Conservation (phyloP, 139 green algal genomes). For the Prasinococcaceae sp. region DNA sequence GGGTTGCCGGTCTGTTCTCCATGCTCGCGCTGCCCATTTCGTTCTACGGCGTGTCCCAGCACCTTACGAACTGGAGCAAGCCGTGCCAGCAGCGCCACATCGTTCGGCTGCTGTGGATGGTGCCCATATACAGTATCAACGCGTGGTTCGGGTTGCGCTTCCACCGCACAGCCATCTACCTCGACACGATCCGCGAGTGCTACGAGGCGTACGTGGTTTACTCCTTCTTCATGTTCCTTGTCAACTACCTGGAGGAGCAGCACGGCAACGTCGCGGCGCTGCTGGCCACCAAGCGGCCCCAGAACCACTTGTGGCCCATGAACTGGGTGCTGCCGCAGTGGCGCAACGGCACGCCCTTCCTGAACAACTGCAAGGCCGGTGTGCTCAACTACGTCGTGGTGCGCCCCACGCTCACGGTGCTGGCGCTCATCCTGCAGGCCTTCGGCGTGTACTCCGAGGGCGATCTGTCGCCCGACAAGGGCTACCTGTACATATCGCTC, state of each 20-base stretch:
- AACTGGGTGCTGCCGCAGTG: conserved; percentile 18
- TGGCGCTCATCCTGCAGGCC: conserved; percentile 36
- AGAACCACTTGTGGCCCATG: conserved; percentile 49
- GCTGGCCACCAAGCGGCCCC: conserved; percentile 31
- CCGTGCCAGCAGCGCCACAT: conserved; percentile 75
- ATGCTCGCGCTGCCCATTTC: conserved; percentile 69
- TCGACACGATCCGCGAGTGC: conserved; percentile 70
- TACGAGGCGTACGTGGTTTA: conserved; percentile 78
- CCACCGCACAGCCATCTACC: conserved; percentile 40
- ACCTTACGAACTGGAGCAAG: conserved; percentile 81
- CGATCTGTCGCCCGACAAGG: conserved; percentile 30
- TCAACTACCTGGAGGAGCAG: conserved; percentile 59
- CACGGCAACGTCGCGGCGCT: conserved; percentile 45
- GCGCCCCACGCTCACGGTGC: conserved; percentile 50
- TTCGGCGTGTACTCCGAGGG: conserved; percentile 53
- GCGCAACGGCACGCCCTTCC: conserved; percentile 30
- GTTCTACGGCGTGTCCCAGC: conserved; percentile 70
- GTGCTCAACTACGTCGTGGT: conserved; percentile 88
- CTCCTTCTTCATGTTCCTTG: conserved; percentile 85
- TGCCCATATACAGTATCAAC: conserved; percentile 80
- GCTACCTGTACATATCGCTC: conserved; percentile 63
- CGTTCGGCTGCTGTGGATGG: conserved; percentile 80
- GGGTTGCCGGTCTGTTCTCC: conserved; percentile 80
- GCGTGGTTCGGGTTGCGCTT: conserved; percentile 73
- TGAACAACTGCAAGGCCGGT: conserved; percentile 48